A percentile compares a stretch with the other conserved stretches of the same genome.
Evolutionary conservation across 345 rosid species (phyloP).

Genomic region (Hibiscus mutabilis): DNA sequence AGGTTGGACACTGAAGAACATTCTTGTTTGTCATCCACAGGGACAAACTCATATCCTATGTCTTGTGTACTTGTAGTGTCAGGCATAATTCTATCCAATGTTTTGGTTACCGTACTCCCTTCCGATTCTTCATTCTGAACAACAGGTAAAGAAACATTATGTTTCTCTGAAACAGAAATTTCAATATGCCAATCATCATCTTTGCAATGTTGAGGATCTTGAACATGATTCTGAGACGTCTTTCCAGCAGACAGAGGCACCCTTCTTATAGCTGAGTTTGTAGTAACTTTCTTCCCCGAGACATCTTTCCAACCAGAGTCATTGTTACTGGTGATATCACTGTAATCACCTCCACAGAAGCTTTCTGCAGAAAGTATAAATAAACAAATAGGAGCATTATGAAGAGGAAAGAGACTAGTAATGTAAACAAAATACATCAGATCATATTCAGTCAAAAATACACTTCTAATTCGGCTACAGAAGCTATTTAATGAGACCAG

Average conservation of each 20-base stretch:
- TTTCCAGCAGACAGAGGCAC: conserved; percentile 48
- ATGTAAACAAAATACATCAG: neutral
- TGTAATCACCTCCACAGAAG: conserved; percentile 46
- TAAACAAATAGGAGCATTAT: conserved; percentile 2
- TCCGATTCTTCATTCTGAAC: conserved; percentile 73
- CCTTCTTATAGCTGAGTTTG: conserved; percentile 43
- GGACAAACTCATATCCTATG: conserved; percentile 43
- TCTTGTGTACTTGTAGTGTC: conserved; percentile 37
- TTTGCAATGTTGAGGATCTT: conserved; percentile 35
- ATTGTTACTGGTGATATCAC: conserved; percentile 47
- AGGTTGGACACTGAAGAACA: conserved; percentile 44
- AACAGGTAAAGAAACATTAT: conserved; percentile 29
- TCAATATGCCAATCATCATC: conserved; percentile 74
- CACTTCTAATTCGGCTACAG: neutral
- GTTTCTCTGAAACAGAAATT: conserved; percentile 55
- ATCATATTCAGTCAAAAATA: neutral
- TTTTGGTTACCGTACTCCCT: conserved; percentile 63
- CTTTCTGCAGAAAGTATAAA: conserved; percentile 41
- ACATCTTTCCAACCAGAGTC: conserved; percentile 44
- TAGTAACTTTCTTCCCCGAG: conserved; percentile 32
- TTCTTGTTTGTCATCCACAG: conserved; percentile 61
- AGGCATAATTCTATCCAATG: conserved; percentile 37
- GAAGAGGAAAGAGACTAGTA: neutral
- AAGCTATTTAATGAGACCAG: neutral
- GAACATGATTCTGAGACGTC: conserved; percentile 34